Evolutionary conservation across 148 eudicot species (phyloP), one percentile per base, ranked within the genome.

Genomic region (Rhododendron vialii): DNA sequence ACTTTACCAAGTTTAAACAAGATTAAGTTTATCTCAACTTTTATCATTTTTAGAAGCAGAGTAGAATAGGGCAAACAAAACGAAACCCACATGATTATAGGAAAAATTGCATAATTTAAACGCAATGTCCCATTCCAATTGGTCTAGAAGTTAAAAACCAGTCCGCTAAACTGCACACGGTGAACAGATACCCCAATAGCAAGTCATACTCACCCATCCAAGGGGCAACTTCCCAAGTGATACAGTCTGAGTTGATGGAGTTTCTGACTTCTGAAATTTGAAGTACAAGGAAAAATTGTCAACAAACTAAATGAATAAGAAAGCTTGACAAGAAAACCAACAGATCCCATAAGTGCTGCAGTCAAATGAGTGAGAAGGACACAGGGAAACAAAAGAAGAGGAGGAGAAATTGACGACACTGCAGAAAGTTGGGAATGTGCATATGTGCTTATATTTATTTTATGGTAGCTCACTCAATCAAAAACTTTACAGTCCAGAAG

Each of bases 181-280:
- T 26, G 5, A 83, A 22, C 28, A 57, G 20, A 67, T 80, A 36
- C 74, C 81, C 80, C 74, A 43, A 67, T 51, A 84, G 82, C 69
- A 84, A 84, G 47, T 87, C 59, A 51, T 78, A 90, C 94, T 92
- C 82, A 96, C 99, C 99, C 99, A 96, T 91, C 98, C 98, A 53
- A 89, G 87, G 45, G 96, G 94, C 69, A 96, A 89, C 85, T 76
- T 92, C 83, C 86, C 87, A 80, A 77, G 83, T 28, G 82, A 90
- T 33, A 87, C 77, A 45, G 83, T 81, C 78, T 90, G 92, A 87
- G 85, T 84, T 85, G 92, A 84, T 87, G 85, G 91, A 80, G 88
- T 59, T 80, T 88, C 90, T 80, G 82, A 88, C 85, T 92, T 92
- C 98, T 95, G 93, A 83, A 85, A 89, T 45, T 36, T 80, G 88